phyloP scores from a whole-genome alignment of 345 rosid genomes.

The Aquilaria sinensis region DNA sequence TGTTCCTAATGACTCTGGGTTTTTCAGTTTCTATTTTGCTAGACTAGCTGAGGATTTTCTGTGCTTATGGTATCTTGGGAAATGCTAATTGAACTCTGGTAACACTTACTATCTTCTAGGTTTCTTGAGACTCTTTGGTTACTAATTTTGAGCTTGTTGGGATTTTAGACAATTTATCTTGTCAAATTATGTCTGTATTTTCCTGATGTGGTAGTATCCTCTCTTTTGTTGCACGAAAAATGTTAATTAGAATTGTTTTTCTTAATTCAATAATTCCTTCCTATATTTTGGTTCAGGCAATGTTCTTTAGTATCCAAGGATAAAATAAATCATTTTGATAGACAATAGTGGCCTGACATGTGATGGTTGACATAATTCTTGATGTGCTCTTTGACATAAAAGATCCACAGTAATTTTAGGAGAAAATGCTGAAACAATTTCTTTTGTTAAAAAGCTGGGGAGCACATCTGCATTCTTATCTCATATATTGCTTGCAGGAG shows the following conservation, averaged over 20 bases:
- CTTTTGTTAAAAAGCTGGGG: not conserved
- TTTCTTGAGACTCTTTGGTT: no score
- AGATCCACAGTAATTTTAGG: not conserved
- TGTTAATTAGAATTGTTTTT: slow-evolving; percentile 10
- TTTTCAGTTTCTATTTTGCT: slow-evolving; percentile 11
- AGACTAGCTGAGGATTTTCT: not conserved
- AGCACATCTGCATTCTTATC: not conserved
- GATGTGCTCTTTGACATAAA: not conserved
- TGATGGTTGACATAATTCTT: not conserved
- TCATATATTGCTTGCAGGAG: slow-evolving; percentile 54
- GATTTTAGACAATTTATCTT: no score
- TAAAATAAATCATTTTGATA: not conserved
- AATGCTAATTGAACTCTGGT: no score
- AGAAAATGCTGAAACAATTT: not conserved
- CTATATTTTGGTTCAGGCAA: no score
- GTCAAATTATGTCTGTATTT: not conserved
- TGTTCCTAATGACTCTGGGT: no score
- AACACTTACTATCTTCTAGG: no score
- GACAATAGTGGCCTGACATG: slow-evolving; percentile 4
- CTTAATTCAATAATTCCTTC: not conserved
- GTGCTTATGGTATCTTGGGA: no score
- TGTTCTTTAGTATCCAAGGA: not conserved
- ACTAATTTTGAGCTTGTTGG: no score
- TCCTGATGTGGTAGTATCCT: not conserved
- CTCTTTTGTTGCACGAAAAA: no score